Percentiles rank a stretch among this genome's conserved stretches.
Conservation (phyloP, 129 eudicot species). For the Escallonia rubra region DNA sequence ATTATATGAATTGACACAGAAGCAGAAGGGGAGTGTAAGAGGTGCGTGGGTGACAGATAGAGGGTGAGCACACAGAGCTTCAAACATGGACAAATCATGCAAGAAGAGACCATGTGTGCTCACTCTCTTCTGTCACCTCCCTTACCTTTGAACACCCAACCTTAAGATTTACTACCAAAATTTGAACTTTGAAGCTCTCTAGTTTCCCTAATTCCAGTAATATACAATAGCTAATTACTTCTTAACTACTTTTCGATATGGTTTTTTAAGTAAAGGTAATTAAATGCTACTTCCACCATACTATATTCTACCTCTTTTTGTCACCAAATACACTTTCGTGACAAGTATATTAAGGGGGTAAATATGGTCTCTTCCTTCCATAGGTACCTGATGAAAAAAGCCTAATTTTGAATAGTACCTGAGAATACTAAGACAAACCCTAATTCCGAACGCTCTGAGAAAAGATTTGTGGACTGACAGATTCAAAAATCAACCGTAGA, state of each 20-base stretch:
- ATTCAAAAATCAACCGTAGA: too few relatives aligned
- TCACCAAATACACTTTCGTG: too few relatives aligned
- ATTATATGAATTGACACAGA: not conserved
- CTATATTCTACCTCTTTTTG: not conserved
- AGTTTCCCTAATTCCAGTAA: not conserved
- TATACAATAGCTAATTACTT: not conserved
- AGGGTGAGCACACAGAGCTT: slow-evolving; percentile 85
- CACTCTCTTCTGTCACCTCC: slow-evolving; percentile 99
- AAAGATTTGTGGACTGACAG: too few relatives aligned
- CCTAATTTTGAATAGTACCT: too few relatives aligned
- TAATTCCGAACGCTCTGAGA: too few relatives aligned
- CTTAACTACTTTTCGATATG: not conserved
- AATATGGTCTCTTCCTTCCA: too few relatives aligned
- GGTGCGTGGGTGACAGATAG: slow-evolving; percentile 72
- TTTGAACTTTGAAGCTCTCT: not conserved
- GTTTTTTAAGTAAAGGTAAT: not conserved
- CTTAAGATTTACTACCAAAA: not conserved
- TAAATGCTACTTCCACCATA: not conserved
- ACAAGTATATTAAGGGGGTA: too few relatives aligned
- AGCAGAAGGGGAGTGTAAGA: slow-evolving; percentile 5
- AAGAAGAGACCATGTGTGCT: slow-evolving; percentile 84
- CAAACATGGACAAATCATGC: slow-evolving; percentile 51
- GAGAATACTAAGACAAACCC: too few relatives aligned
- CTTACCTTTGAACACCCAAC: slow-evolving; percentile 22
- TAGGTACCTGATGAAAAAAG: too few relatives aligned